Percentiles rank a stretch among this genome's conserved stretches.
Conservation (phyloP, 805 yeast species). For the Starmerella vitae region DNA sequence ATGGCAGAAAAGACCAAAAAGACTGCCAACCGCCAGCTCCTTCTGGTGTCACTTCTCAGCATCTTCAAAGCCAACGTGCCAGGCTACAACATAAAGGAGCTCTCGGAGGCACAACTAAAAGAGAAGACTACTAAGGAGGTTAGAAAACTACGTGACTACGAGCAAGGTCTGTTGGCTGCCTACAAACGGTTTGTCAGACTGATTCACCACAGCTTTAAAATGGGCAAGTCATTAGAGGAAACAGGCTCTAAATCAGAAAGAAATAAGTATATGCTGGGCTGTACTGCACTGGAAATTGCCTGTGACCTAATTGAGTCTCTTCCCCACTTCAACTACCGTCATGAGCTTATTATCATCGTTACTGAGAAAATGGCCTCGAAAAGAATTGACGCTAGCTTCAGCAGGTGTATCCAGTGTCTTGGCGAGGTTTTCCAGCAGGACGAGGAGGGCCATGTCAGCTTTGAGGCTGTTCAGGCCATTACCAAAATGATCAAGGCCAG, state of each 20-base stretch:
- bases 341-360: conserved; percentile 55
- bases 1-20: conserved; percentile 20
- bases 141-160: conserved; percentile 61
- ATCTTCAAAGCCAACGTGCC: conserved; percentile 80
- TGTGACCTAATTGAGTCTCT: conserved; percentile 60
- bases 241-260: background rate
- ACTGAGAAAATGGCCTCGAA: conserved; percentile 53
- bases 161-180: conserved; percentile 57
- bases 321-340: conserved; percentile 67
- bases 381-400: conserved; percentile 37
- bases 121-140: conserved; percentile 79
- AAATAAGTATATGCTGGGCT: conserved; percentile 21
- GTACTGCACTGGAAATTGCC: conserved; percentile 53
- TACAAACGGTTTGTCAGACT: conserved; percentile 55
- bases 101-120: conserved; percentile 64
- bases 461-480: conserved; percentile 56
- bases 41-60: conserved; percentile 67
- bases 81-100: conserved; percentile 69
- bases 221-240: conserved; percentile 25
- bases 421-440: conserved; percentile 67
- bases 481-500: conserved; percentile 60
- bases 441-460: conserved; percentile 63
- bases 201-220: conserved; percentile 34
- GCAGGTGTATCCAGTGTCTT: conserved; percentile 47
- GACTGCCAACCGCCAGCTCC: conserved; percentile 50